Conservation (phyloP, 1,284 basidiomycete genomes). For the Tausonia pullulans region DNA sequence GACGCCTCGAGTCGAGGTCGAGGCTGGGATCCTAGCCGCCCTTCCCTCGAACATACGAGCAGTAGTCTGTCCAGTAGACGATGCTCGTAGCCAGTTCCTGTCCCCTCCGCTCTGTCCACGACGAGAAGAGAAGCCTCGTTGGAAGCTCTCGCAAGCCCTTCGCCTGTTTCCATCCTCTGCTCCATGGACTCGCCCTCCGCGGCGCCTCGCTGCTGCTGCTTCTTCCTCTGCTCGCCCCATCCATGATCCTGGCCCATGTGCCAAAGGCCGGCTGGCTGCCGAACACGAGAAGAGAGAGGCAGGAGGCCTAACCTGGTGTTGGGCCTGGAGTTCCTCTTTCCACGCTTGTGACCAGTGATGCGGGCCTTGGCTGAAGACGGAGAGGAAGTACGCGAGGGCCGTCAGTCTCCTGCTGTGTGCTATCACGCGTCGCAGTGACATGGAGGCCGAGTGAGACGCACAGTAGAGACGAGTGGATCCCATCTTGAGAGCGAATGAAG, state of each 20-base stretch:
- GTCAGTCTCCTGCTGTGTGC: background rate
- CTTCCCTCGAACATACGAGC: no score
- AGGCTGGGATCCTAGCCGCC: no score
- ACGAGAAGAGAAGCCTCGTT: no score
- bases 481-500: slow-evolving; percentile 4
- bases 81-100: no score
- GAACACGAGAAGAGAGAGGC: background rate
- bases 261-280: background rate
- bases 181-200: no score
- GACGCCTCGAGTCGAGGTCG: no score
- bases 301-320: slow-evolving; percentile 58
- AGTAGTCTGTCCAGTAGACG: no score
- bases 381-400: background rate
- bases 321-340: slow-evolving; percentile 89
- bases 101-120: no score
- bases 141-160: no score
- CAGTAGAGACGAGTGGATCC: slow-evolving; percentile 19
- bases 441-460: background rate
- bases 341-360: slow-evolving; percentile 95
- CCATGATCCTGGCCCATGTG: background rate
- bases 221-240: background rate
- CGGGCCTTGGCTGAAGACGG: slow-evolving; percentile 63
- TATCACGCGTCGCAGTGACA: background rate
- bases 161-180: background rate
- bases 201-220: slow-evolving; percentile 1